phyloP scores from a whole-genome alignment of 2,329 filamentous ascomycete genomes.

The Arthrobotrys entomopaga region DNA sequence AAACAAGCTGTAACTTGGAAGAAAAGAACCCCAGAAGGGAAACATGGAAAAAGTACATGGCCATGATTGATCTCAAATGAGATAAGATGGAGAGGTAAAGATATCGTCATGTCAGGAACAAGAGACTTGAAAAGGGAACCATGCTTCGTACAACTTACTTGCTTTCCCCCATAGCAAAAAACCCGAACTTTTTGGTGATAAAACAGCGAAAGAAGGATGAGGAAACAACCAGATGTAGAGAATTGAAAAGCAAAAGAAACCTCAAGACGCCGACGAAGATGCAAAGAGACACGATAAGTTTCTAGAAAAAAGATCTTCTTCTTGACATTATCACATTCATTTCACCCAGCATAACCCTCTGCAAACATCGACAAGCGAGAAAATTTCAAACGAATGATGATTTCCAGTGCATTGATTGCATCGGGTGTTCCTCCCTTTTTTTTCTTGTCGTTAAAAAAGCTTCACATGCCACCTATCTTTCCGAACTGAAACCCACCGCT shows the following conservation, averaged over 20 bases:
- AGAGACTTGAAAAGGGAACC: constrained; percentile 36
- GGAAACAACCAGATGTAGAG: neutral
- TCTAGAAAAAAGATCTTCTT: constrained; percentile 23
- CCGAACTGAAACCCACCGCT: constrained; percentile 54
- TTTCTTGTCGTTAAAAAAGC: neutral
- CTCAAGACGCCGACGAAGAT: constrained; percentile 21
- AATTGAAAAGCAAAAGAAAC: constrained; percentile 9
- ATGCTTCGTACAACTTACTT: constrained; percentile 18
- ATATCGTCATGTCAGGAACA: constrained; percentile 13
- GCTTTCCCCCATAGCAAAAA: constrained; percentile 8
- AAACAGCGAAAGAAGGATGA: neutral
- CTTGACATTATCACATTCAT: constrained; percentile 9
- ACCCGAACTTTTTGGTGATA: constrained; percentile 18
- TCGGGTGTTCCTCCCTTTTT: neutral
- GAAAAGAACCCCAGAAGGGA: constrained; percentile 5
- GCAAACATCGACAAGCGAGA: constrained; percentile 13
- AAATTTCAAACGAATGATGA: neutral
- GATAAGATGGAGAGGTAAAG: constrained; percentile 7
- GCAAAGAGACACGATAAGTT: constrained; percentile 28
- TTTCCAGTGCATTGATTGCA: neutral
- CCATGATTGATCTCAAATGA: constrained; percentile 5
- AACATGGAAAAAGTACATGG: neutral
- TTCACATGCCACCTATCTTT: constrained; percentile 54
- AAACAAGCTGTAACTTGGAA: constrained; percentile 24
- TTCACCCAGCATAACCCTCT: constrained; percentile 18